A percentile compares a stretch with the other conserved stretches of the same genome.
These are phyloP conservation scores for Balamuthia mandrillaris DNA, from an alignment of 208 protist genomes.

Conservation along the genomic window DNA sequence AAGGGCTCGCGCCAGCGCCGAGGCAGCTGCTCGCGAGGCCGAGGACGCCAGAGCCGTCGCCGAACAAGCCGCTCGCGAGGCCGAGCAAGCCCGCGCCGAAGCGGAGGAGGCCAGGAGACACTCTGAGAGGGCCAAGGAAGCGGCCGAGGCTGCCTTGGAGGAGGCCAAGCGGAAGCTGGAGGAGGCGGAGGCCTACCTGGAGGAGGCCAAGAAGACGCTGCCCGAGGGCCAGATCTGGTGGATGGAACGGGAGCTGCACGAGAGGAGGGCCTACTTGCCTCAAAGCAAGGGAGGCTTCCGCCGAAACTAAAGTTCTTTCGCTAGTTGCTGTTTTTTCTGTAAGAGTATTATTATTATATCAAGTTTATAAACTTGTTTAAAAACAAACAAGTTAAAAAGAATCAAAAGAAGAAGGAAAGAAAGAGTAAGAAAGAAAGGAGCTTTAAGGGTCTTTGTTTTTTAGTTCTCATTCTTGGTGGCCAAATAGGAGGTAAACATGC, in stretches of 20 bases:
- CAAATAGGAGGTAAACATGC: too few relatives aligned
- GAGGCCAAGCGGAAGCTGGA: not conserved
- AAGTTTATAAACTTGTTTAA: too few relatives aligned
- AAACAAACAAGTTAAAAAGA: too few relatives aligned
- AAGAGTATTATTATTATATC: too few relatives aligned
- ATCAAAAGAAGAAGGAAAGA: too few relatives aligned
- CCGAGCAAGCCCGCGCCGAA: not conserved
- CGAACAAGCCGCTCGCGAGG: not conserved
- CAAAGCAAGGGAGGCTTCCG: not conserved
- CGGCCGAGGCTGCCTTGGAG: not conserved
- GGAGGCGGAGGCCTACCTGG: slow-evolving; percentile 7
- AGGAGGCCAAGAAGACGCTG: not conserved
- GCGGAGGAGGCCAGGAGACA: not conserved
- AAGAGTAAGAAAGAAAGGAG: too few relatives aligned
- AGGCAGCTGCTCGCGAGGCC: slow-evolving; percentile 17
- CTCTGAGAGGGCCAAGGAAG: not conserved
- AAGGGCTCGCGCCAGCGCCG: not conserved
- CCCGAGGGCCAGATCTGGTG: not conserved
- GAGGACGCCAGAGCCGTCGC: not conserved
- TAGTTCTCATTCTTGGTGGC: too few relatives aligned
- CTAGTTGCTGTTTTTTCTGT: too few relatives aligned
- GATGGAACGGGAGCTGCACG: not conserved
- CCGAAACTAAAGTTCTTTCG: too few relatives aligned
- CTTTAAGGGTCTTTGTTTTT: too few relatives aligned
- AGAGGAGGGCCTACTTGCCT: not conserved